A percentile compares a stretch with the other conserved stretches of the same genome.
These are phyloP conservation scores for Epicoccum nigrum DNA, from an alignment of 2,329 filamentous ascomycete species.

Conservation along the genomic window DNA sequence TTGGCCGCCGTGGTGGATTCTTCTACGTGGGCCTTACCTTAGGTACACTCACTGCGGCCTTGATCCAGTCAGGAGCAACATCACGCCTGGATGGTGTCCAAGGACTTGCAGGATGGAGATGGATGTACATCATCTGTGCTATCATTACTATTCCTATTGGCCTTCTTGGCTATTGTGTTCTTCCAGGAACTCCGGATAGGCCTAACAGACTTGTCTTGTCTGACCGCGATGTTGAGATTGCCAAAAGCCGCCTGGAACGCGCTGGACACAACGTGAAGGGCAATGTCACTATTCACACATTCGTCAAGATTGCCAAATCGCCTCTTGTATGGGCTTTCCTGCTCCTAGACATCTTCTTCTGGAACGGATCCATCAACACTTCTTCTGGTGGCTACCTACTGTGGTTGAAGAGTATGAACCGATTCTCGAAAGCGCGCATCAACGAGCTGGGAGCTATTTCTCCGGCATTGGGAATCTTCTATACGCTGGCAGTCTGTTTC, in stretches of 20 bases:
- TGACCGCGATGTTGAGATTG: conserved; percentile 55
- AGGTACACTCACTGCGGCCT: conserved; percentile 59
- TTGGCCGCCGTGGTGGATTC: conserved; percentile 57
- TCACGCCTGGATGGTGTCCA: conserved; percentile 63
- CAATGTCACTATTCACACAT: conserved; percentile 26
- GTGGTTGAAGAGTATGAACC: conserved; percentile 63
- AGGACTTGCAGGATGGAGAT: conserved; percentile 46
- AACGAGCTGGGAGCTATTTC: conserved; percentile 61
- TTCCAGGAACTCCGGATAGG: conserved; percentile 59
- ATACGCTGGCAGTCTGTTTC: conserved; percentile 61
- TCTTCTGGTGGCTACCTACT: conserved; percentile 60
- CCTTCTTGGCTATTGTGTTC: conserved; percentile 57
- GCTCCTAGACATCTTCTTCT: conserved; percentile 62
- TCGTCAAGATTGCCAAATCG: conserved; percentile 39
- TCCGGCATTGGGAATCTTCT: conserved; percentile 63
- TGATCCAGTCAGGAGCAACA: conserved; percentile 50
- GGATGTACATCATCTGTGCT: conserved; percentile 48
- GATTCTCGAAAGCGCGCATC: conserved; percentile 55
- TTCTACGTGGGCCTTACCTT: conserved; percentile 60
- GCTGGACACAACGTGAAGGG: conserved; percentile 48
- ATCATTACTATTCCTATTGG: conserved; percentile 63
- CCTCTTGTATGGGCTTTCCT: conserved; percentile 60
- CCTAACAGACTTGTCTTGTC: conserved; percentile 58
- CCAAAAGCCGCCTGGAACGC: conserved; percentile 53
- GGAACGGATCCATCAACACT: conserved; percentile 58